A percentile compares a stretch with the other conserved stretches of the same genome.
Conservation (phyloP, 257 asterid genomes). For the Echium plantagineum region DNA sequence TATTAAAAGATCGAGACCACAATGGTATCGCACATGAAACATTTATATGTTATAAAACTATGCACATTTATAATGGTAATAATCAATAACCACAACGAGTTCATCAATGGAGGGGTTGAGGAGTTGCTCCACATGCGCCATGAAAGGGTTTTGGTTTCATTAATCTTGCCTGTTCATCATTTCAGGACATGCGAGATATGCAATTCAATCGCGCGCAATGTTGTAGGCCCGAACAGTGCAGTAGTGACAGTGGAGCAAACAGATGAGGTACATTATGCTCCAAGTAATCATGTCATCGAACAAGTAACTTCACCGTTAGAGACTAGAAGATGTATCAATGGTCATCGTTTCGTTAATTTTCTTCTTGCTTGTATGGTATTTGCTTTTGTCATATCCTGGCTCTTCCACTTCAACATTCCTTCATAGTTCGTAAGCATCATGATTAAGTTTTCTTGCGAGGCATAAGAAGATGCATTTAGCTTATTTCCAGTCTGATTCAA, state of each 20-base stretch:
- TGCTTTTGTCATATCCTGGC: slow-evolving; percentile 90
- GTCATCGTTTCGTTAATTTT: slow-evolving; percentile 63
- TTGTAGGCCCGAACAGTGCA: slow-evolving; percentile 44
- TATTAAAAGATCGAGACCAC: too few relatives aligned
- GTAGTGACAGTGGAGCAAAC: slow-evolving; percentile 41
- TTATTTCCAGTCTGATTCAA: neutral
- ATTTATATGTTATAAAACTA: too few relatives aligned
- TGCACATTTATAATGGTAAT: too few relatives aligned
- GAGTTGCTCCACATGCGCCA: too few relatives aligned
- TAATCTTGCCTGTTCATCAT: neutral
- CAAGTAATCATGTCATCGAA: slow-evolving; percentile 20
- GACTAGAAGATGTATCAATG: slow-evolving; percentile 44
- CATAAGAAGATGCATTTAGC: neutral
- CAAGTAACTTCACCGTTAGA: slow-evolving; percentile 17
- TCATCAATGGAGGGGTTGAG: too few relatives aligned
- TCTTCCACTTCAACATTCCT: slow-evolving; percentile 75
- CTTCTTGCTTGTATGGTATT: slow-evolving; percentile 83
- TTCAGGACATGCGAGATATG: slow-evolving; percentile 89
- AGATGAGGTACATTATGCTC: slow-evolving; percentile 19
- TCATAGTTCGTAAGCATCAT: slow-evolving; percentile 38
- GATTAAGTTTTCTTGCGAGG: neutral
- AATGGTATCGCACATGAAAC: too few relatives aligned
- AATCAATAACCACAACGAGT: too few relatives aligned
- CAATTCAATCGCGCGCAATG: slow-evolving; percentile 64
- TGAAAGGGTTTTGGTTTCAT: too few relatives aligned